Percentiles rank a stretch among this genome's conserved stretches.
Evolutionary conservation across 306 rosid species (phyloP).

Genomic region (Abrus pulchellus): DNA sequence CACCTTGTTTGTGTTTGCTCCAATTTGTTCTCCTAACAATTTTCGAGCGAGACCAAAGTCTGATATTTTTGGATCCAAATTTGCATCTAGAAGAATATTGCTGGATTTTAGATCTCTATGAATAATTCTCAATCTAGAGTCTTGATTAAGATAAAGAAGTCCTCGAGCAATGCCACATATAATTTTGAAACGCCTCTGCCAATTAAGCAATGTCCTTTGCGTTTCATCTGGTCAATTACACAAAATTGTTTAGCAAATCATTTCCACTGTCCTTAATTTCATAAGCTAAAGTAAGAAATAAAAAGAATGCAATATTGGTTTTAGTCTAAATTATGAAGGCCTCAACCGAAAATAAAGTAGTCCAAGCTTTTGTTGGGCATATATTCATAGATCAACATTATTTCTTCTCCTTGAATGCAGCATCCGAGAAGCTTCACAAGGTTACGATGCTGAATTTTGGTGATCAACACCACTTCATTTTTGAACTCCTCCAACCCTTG

Average conservation of each 20-base stretch:
- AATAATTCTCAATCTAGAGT: too few species aligned
- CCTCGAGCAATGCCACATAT: too few species aligned
- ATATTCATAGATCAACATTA: conserved; percentile 35
- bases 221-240: neutral
- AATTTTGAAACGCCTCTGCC: too few species aligned
- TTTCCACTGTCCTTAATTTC: neutral
- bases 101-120: too few species aligned
- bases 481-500: conserved; percentile 37
- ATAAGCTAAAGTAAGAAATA: neutral
- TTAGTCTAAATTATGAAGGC: neutral
- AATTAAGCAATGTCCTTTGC: too few species aligned
- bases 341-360: conserved; percentile 24
- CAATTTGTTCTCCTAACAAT: too few species aligned
- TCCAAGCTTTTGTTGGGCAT: conserved; percentile 38
- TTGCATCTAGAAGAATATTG: too few species aligned
- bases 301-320: neutral
- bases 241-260: neutral
- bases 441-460: conserved; percentile 34
- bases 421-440: conserved; percentile 32
- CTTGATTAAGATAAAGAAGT: too few species aligned
- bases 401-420: conserved; percentile 35
- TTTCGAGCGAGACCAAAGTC: too few species aligned
- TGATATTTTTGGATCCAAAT: too few species aligned
- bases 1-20: too few species aligned
- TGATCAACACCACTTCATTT: conserved; percentile 21